Base-by-base conservation (phyloP, 2,329 filamentous ascomycete species). In the Ilyonectria mors-panacis region DNA sequence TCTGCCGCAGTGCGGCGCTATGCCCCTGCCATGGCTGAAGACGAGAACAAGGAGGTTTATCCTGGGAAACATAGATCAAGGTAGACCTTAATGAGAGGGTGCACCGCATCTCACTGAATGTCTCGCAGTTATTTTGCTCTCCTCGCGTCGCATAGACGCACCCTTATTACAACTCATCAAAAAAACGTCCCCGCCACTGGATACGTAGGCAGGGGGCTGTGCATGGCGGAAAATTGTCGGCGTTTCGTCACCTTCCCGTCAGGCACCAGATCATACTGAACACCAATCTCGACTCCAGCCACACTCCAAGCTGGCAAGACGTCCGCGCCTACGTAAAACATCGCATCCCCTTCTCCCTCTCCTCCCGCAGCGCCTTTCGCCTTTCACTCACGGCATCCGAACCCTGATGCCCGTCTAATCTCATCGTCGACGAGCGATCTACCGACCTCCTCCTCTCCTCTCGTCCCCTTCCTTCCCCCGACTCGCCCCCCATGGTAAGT, bases 201-300 rank as follows among this genome's bases (percentile, higher is more conserved):
- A 67, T 76, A 72, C 71, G 62, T 78, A 75, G 70, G 70, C 59
- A 73, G 69, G 73, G 68, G 74, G 76, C 75, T 79, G 76, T 78
- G 76, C 74, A 66, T 59, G 50, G 55, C 78, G 78, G 78, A 73
- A 79, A 80, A 80, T 78, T 69, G 69, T 80, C 78, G 78, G 78
- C 75, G 73, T 75, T 75, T 79, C 76, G 74, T 79, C 76, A 76
- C 72, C 73, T 70, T 55, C 72, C 67, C 62, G 70, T 78, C 77
- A 75, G 78, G 78, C 78, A 79, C 77, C 77, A 73, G 71, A 76
- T 72, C 69, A 76, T 71, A 72, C 70, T 68, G 70, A 72, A 68
- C 70, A 71, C 69, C 67, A 67, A 75, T 67, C 65, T 71, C 69
- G 57, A 69, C 60, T 70, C 75, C 73, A 77, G 75, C 73, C 77